Conservation (phyloP, 2,329 filamentous ascomycete species). For the Talaromyces sp. region DNA sequence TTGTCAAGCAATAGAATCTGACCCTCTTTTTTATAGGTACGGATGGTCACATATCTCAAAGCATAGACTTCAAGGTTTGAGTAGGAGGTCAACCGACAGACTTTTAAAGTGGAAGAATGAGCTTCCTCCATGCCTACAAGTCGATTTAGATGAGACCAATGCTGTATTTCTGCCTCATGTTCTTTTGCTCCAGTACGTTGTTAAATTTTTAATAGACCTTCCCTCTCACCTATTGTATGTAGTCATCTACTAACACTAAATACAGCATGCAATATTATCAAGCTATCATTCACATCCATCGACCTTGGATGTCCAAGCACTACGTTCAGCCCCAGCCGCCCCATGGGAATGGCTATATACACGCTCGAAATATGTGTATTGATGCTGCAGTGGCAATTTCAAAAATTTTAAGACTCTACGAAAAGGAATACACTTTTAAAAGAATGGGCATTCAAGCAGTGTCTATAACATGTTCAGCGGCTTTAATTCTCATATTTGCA, state of each 20-base stretch:
- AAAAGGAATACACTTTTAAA: conserved; percentile 21
- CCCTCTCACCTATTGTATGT: too few relatives aligned
- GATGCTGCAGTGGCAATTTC: conserved; percentile 23
- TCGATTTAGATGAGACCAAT: conserved; percentile 12
- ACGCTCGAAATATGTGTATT: conserved; percentile 27
- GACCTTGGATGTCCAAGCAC: conserved; percentile 32
- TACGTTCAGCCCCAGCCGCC: conserved; percentile 26
- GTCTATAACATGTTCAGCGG: conserved; percentile 26
- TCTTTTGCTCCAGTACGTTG: conserved; percentile 23
- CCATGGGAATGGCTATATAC: conserved; percentile 21
- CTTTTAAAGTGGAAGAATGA: neutral
- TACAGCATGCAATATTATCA: conserved; percentile 31
- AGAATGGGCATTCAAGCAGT: conserved; percentile 26
- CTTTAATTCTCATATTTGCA: conserved; percentile 28
- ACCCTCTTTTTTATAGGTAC: neutral
- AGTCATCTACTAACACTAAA: neutral
- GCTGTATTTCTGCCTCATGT: conserved; percentile 21
- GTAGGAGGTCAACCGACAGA: neutral
- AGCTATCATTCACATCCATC: conserved; percentile 29
- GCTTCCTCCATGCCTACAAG: conserved; percentile 8
- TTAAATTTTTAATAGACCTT: too few relatives aligned
- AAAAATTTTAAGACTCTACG: conserved; percentile 24
- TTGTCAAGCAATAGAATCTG: neutral
- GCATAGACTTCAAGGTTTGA: neutral
- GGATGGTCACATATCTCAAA: neutral